phyloP scores from a whole-genome alignment of 345 rosid genomes.

The Capsella bursapastoris region DNA sequence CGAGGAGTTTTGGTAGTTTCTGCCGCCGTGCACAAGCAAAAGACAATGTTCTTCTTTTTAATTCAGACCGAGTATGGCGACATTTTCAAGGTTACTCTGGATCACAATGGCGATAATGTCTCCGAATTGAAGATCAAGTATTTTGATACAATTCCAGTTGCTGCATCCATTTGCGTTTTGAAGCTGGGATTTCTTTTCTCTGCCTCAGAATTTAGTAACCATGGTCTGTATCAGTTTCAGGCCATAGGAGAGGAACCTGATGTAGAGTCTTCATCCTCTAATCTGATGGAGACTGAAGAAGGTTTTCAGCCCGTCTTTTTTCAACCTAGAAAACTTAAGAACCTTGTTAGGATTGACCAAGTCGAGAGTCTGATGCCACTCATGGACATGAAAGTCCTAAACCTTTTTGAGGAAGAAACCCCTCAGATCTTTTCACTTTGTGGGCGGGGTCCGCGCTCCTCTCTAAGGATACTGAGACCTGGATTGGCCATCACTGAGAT shows the following conservation, averaged over 20 bases:
- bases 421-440: constrained; percentile 92
- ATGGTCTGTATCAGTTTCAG: constrained; percentile 91
- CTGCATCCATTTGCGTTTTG: constrained; percentile 85
- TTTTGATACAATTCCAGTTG: constrained; percentile 91
- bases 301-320: constrained; percentile 97
- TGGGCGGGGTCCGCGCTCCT: constrained; percentile 97
- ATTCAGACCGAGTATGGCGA: constrained; percentile 98
- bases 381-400: constrained; percentile 92
- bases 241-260: constrained; percentile 92
- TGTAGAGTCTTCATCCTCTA: constrained; percentile 89
- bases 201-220: constrained; percentile 98
- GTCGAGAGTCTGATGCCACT: constrained; percentile 97
- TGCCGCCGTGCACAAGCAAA: constrained; percentile 89
- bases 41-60: constrained; percentile 86
- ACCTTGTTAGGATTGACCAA: constrained; percentile 94
- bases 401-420: constrained; percentile 97
- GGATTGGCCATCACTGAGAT: constrained; percentile 96
- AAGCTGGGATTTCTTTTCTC: constrained; percentile 89
- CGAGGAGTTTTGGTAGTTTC: constrained; percentile 94
- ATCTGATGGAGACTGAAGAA: constrained; percentile 92
- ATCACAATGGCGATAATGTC: constrained; percentile 72
- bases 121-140: constrained; percentile 89
- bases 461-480: constrained; percentile 87
- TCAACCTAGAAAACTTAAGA: constrained; percentile 88
- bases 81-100: constrained; percentile 86